Evolutionary conservation across 169 alveolate species (phyloP), one percentile per base, ranked within the genome.

Genomic region (Plasmodium reichenowi): DNA sequence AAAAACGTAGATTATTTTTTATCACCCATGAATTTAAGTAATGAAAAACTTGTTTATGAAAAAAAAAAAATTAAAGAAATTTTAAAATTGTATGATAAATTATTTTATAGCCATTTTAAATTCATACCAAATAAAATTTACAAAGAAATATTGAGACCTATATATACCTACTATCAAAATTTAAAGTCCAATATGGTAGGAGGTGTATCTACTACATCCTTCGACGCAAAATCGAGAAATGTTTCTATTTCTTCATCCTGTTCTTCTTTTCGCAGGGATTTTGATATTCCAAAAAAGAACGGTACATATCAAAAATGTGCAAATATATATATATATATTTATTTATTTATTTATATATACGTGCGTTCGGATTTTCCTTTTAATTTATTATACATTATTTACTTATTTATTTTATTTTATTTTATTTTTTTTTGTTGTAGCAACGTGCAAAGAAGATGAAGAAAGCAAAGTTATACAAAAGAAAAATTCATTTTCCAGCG

Each of bases 51-150:
- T 32, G 24, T 71, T 59, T 24, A 71, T 58, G 92, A 85, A 59
- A 85, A 85, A 85, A 85, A 85, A 71, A 85, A 85, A 71, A 66
- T 85, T 3, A 85, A 85, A 85, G 92, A 85, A 60, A 85, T 85
- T 71, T 85, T 85, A 85, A 85, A 85, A 58, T 74, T 85, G 17
- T 85, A 85, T 50, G 92, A 85, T 85, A 85, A 85, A 52, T 71
- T 85, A 54, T 85, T 85, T 60, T 85, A 85, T 60, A 85, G 32
- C 17, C 87, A 85, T 71, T 85, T 85, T 85, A 85, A 85, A 38
- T 85, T 85, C 60, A 85, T 72, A 26, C 92, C 92, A 58, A 85
- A 72, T 63, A 85, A 85, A 52, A 43, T 85, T 66, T 85, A 85
- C 70, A 85, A 85, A 64, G 92, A 85, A 85, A 70, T 75, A 52